These are phyloP conservation scores for Magnolia changhungtana DNA, from an alignment of 164 flowering plant species.

Conservation along the genomic window DNA sequence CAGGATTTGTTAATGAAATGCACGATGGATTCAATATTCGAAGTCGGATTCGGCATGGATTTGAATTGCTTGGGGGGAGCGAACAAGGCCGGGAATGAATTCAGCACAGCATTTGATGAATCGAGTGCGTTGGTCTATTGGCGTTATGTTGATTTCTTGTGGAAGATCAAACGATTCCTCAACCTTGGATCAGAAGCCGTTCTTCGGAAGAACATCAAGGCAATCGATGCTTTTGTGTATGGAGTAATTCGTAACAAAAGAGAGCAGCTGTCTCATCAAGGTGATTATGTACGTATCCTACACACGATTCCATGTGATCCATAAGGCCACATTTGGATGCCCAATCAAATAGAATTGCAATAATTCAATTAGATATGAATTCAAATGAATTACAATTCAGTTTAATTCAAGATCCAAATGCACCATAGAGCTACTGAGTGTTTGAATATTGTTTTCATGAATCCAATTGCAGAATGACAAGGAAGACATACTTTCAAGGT, in stretches of 20 bases:
- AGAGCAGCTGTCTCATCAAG: conserved; percentile 24
- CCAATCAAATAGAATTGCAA: neutral
- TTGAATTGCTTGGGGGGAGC: conserved; percentile 50
- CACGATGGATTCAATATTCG: conserved; percentile 62
- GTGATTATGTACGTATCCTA: conserved; percentile 28
- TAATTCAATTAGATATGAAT: neutral
- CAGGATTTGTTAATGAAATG: conserved; percentile 61
- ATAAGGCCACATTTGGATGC: neutral
- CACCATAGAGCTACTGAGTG: neutral
- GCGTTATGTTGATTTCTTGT: conserved; percentile 55
- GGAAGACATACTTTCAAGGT: conserved; percentile 54
- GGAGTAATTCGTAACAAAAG: conserved; percentile 41
- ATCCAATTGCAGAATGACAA: conserved; percentile 20
- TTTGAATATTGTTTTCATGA: neutral
- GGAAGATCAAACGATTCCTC: conserved; percentile 57
- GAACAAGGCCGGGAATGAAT: conserved; percentile 31
- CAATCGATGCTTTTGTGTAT: conserved; percentile 46
- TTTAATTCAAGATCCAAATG: neutral
- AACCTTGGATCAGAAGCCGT: conserved; percentile 59
- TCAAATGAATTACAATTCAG: too few species aligned
- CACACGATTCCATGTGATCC: too few species aligned
- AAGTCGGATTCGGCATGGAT: conserved; percentile 75
- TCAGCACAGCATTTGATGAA: conserved; percentile 62
- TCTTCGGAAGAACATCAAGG: conserved; percentile 42
- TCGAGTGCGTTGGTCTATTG: conserved; percentile 40